Conservation (phyloP, 23 red algal species). For the Gracilaria gracilis region DNA sequence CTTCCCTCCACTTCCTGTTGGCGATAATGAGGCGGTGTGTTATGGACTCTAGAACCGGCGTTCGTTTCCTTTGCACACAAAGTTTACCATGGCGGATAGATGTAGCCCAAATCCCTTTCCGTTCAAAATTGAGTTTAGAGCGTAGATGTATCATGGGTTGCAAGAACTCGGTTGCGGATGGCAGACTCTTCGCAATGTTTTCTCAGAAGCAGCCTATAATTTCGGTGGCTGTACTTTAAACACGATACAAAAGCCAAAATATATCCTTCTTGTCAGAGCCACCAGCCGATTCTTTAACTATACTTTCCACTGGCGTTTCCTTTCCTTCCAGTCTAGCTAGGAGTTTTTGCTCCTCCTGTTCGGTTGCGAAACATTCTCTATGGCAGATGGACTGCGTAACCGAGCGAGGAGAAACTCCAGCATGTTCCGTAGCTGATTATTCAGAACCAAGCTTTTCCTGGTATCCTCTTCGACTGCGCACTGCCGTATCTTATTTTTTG, state of each 20-base stretch:
- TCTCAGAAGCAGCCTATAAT: neutral
- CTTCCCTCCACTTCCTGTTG: neutral
- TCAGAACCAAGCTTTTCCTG: conserved; percentile 19
- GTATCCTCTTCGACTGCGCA: conserved; percentile 34
- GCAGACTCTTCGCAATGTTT: neutral
- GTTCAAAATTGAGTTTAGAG: neutral
- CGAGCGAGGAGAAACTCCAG: conserved; percentile 26
- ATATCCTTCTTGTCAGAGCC: neutral
- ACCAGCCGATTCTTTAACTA: neutral
- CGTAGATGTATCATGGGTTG: neutral
- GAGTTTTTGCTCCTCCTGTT: neutral
- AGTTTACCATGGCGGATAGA: neutral
- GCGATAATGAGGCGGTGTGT: too few species aligned
- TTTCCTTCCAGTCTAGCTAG: neutral
- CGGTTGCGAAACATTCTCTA: neutral
- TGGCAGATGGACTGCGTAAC: conserved; percentile 9
- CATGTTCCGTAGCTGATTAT: conserved; percentile 18
- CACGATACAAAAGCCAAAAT: neutral
- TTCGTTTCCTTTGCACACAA: neutral
- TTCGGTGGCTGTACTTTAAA: neutral
- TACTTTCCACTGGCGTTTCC: neutral
- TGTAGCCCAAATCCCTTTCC: neutral
- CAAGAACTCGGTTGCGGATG: neutral
- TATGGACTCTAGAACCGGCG: neutral
- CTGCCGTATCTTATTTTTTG: conserved; percentile 58